Base-by-base conservation (phyloP, 805 yeast genomes). In the Komagataella populi region DNA sequence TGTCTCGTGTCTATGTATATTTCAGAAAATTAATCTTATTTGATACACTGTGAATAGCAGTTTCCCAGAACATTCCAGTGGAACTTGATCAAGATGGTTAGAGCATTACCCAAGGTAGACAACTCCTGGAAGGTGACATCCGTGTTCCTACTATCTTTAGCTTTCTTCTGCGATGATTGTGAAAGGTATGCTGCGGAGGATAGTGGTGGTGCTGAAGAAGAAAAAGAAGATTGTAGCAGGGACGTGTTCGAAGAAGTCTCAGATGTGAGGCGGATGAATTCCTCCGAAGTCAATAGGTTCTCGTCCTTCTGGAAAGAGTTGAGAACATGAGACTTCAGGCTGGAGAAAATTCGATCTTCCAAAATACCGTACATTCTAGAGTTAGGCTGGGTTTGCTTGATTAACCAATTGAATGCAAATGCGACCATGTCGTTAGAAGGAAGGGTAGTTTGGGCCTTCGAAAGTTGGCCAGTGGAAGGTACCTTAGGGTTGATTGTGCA, bases 331-430 rank as follows among this genome's bases (percentile, higher is more conserved):
- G 64, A 60, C 50, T 65, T 62, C 50, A 80, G 67, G 52, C 73
- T 76, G 56, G 73, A 72, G 64, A 81, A 80, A 16, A 80, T 73
- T 55, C 81, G 79, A 44, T 73, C 72, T 65, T 87, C 96, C 74
- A 88, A 71, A 49, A 87, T 71, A 5, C 83, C 81, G 62, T 87
- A 87, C 45, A 87, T 84, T 50, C 78, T 82, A 6, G 91, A 81
- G 54, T 71, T 71, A 49, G 96, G 96, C 66, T 87, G 96, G 10
- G 90, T 84, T 66, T 88, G 95, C 61, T 83, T 86, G 49, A 84
- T 71, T 48, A 88, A 72, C 96, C 96, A 87, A 56, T 81, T 78
- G 63, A 79, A 78, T 46, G 84, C 78, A 63, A 87, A 84, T 50
- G 75, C 78, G 47, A 79, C 70, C 59, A 71, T 58, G 16, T 63